Evolutionary conservation across 2,329 filamentous ascomycete species (phyloP).

Genomic region (Fusarium buharicum): DNA sequence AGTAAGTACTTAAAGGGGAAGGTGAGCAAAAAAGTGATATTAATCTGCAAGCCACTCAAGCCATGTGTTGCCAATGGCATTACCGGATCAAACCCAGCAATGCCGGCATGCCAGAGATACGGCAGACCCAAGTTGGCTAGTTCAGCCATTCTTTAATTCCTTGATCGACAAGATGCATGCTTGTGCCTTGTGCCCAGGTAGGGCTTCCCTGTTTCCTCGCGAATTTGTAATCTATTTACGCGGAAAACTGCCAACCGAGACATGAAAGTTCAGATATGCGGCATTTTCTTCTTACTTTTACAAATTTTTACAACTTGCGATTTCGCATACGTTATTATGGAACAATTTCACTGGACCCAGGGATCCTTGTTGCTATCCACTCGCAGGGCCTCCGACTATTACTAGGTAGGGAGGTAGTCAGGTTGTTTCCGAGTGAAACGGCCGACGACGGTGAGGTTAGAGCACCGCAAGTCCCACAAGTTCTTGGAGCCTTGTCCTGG

Average conservation of each 20-base stretch:
- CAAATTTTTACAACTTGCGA: not conserved
- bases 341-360: slow-evolving; percentile 12
- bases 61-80: not conserved
- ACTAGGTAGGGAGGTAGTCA: not conserved
- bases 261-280: slow-evolving; percentile 1
- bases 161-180: not conserved
- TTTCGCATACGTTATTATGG: not conserved
- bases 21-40: not conserved
- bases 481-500: slow-evolving; percentile 3
- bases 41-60: not conserved
- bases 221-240: not conserved
- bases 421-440: slow-evolving; percentile 5
- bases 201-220: not conserved
- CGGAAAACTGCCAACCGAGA: not conserved
- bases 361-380: slow-evolving; percentile 16
- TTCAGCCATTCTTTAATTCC: not conserved
- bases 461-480: not conserved
- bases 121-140: not conserved
- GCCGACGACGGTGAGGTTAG: slow-evolving; percentile 6
- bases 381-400: slow-evolving; percentile 1
- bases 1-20: not conserved
- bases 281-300: slow-evolving; percentile 11
- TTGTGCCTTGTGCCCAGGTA: not conserved
- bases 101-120: not conserved
- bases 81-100: not conserved